phyloP scores from a whole-genome alignment of 2,329 filamentous ascomycete genomes.

The Juglanconis sp. region DNA sequence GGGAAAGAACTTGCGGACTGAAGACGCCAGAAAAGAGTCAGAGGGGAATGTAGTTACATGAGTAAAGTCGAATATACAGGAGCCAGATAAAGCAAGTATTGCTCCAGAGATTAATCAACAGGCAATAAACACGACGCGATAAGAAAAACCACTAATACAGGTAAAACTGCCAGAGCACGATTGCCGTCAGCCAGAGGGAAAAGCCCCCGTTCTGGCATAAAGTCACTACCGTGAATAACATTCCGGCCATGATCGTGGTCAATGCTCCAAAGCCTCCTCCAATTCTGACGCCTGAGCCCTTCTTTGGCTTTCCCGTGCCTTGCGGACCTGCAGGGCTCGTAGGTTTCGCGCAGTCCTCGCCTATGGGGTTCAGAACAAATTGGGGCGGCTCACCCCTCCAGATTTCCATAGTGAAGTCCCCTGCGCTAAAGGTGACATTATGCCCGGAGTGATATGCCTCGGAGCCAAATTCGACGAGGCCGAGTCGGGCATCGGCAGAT shows the following conservation, averaged over 20 bases:
- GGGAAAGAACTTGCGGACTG: neutral
- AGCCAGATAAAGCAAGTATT: neutral
- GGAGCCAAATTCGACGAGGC: slow-evolving; percentile 30
- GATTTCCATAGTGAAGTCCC: slow-evolving; percentile 25
- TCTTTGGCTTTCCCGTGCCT: slow-evolving; percentile 1
- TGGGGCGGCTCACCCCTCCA: slow-evolving; percentile 15
- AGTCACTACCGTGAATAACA: neutral
- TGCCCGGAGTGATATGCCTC: slow-evolving; percentile 27
- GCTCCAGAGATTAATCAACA: neutral
- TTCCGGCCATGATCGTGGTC: neutral
- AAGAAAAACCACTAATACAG: neutral
- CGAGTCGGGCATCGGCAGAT: slow-evolving; percentile 25
- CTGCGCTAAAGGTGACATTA: slow-evolving; percentile 30
- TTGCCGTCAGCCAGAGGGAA: neutral
- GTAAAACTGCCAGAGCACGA: neutral
- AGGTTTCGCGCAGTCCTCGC: slow-evolving; percentile 5
- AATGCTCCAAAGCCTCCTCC: neutral
- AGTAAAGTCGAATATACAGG: too few species aligned
- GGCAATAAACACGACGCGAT: neutral
- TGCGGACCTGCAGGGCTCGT: slow-evolving; percentile 7
- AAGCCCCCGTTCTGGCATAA: neutral
- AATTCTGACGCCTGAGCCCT: neutral
- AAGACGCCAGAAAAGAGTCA: neutral
- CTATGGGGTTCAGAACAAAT: slow-evolving; percentile 8
- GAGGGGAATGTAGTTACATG: neutral